Percentiles rank a stretch among this genome's conserved stretches.
These are phyloP conservation scores for Verticillium klebahnii DNA, from an alignment of 2,329 filamentous ascomycete species.

Conservation along the genomic window DNA sequence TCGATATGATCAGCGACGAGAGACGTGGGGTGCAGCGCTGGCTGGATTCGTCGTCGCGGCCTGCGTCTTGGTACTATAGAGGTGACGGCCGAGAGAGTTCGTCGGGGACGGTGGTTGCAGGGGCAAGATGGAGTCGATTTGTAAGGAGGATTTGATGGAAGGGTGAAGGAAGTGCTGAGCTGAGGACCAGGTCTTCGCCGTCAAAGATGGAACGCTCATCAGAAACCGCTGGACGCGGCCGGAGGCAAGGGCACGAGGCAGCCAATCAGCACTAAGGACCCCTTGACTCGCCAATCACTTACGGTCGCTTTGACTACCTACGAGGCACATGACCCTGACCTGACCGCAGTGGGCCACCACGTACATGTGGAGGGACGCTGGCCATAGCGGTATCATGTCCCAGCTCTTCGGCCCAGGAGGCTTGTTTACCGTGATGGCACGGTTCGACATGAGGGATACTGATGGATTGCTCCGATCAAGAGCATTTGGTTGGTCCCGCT, in stretches of 20 bases:
- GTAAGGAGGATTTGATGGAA: neutral
- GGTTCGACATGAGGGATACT: too few relatives aligned
- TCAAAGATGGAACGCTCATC: neutral
- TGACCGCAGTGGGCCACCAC: neutral
- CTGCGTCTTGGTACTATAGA: neutral
- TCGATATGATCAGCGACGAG: neutral
- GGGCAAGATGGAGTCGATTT: neutral
- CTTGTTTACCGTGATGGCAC: too few relatives aligned
- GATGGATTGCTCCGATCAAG: too few relatives aligned
- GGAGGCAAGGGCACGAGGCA: neutral
- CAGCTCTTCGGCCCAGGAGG: neutral
- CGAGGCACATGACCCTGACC: neutral
- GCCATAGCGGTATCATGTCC: neutral
- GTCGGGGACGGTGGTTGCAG: neutral
- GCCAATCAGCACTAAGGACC: neutral
- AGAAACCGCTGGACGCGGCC: neutral
- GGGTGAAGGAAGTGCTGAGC: neutral
- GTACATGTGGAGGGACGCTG: neutral
- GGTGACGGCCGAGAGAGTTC: neutral
- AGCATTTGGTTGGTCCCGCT: too few relatives aligned
- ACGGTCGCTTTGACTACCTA: neutral
- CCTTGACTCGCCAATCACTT: neutral
- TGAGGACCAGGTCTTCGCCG: neutral
- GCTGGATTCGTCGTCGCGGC: neutral
- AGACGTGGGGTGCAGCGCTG: neutral